Evolutionary conservation across 2,329 filamentous ascomycete species (phyloP), one percentile per base, ranked within the genome.

Genomic region (Alternaria brassicae): DNA sequence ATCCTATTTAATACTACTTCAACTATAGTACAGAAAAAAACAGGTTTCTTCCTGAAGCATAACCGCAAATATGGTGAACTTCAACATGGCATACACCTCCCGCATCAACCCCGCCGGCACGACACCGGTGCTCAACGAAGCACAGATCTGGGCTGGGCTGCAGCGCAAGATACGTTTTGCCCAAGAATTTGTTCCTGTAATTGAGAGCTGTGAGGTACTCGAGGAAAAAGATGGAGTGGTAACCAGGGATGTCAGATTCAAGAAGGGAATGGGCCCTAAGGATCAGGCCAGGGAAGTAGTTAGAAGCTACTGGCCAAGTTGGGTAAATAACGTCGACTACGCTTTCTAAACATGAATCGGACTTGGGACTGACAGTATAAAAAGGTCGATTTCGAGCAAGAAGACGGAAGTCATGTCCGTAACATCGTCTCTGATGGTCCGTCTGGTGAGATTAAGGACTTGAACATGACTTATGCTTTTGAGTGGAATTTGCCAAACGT

Each of bases 391-490:
- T 84, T 83, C 63, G 69, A 76, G 47, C 80, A 81, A 50, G 71
- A 78, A 10, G 73, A 78, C 52, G 82, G 81, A 6, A 75, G 78
- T 3, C 60, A 77, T 9, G 78, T 84, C 34, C 77, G 75, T 32
- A 83, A 84, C 54, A 78, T 81, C 21, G 68, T 83, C 23, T 79
- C 77, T 1, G 71, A 78, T 52, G 80, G 79, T 2, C 65, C 76
- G 6, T 69, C 65, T 2, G 68, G 77, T 32, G 66, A 64, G 13
- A 70, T 69, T 13, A 60, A 66, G 8, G 78, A 80, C 48, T 65
- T 80, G 51, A 65, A 78, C 34, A 78, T 84, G 77, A 83, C 80
- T 12, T 84, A 82, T 60, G 77, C 75, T 21, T 83, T 83, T 67
- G 78, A 82, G 59, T 79, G 78, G 68, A 64, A 68, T 17, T 62